Percentiles rank a stretch among this genome's conserved stretches.
These are phyloP conservation scores for Xylaria flabelliformis DNA, from an alignment of 495 filamentous ascomycete species.

Conservation along the genomic window DNA sequence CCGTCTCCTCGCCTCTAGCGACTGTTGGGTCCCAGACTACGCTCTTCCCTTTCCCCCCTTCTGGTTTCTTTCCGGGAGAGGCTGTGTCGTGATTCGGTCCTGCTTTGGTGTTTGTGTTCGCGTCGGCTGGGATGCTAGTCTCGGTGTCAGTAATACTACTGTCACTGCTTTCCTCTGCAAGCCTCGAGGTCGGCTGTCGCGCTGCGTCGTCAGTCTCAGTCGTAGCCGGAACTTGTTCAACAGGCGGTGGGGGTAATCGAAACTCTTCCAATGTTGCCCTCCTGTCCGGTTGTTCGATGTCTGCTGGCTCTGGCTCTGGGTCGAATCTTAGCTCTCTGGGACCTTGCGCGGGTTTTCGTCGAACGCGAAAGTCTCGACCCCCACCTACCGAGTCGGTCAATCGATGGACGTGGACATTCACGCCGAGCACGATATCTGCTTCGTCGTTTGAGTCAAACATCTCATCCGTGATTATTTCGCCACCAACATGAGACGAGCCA, in stretches of 20 bases:
- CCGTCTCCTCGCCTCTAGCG: neutral
- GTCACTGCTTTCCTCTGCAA: neutral
- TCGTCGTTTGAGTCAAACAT: neutral
- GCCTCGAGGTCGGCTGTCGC: neutral
- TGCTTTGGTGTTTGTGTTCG: neutral
- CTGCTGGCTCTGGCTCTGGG: neutral
- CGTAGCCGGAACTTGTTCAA: neutral
- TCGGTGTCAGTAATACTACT: neutral
- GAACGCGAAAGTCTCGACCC: neutral
- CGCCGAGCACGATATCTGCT: neutral
- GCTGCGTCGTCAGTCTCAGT: neutral
- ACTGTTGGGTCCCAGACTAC: constrained; percentile 15
- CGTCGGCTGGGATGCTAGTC: neutral
- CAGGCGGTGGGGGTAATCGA: neutral
- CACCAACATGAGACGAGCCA: neutral
- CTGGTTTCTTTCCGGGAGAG: neutral
- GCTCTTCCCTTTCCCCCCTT: constrained; percentile 7
- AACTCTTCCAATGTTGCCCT: neutral
- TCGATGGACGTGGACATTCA: neutral
- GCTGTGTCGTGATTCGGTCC: neutral
- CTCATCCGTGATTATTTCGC: neutral
- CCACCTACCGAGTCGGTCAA: neutral
- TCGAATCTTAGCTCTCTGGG: neutral
- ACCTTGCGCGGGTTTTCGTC: neutral
- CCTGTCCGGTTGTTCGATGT: neutral